Conservation (phyloP, 352 stramenopile genomes). For the Phytophthora sp. region DNA sequence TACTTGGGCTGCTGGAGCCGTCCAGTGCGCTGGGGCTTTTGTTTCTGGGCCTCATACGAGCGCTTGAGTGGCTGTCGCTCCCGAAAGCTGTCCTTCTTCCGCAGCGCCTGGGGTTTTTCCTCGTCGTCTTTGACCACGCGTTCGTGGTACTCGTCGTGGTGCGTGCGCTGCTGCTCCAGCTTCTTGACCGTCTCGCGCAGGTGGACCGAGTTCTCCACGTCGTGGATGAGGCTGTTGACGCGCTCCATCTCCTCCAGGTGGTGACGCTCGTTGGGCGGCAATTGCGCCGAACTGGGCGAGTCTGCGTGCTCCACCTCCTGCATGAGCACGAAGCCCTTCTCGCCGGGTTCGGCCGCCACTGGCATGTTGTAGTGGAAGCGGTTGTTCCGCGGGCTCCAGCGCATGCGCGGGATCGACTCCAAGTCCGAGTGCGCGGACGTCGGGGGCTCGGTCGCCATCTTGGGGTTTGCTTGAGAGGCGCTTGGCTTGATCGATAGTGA, state of each 20-base stretch:
- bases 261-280: slow-evolving; percentile 60
- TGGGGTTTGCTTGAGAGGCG: too few relatives aligned
- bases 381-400: slow-evolving; percentile 74
- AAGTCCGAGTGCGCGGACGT: too few relatives aligned
- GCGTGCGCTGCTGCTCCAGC: slow-evolving; percentile 63
- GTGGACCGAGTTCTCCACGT: slow-evolving; percentile 74
- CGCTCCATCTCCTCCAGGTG: slow-evolving; percentile 79
- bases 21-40: slow-evolving; percentile 63
- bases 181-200: slow-evolving; percentile 64
- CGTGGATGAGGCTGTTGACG: slow-evolving; percentile 72
- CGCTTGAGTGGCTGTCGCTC: slow-evolving; percentile 51
- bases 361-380: slow-evolving; percentile 82
- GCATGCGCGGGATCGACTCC: slow-evolving; percentile 72
- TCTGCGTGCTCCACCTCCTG: slow-evolving; percentile 71
- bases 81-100: slow-evolving; percentile 56
- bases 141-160: slow-evolving; percentile 74
- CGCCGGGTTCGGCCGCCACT: slow-evolving; percentile 62
- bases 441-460: too few relatives aligned
- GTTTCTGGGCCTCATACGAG: slow-evolving; percentile 45
- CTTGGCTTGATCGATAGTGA: too few relatives aligned
- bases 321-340: slow-evolving; percentile 69
- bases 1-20: slow-evolving; percentile 77
- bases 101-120: slow-evolving; percentile 41
- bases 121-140: slow-evolving; percentile 59
- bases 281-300: slow-evolving; percentile 43